Percentiles rank a stretch among this genome's conserved stretches.
Evolutionary conservation across 176 grass and related monocot species (phyloP).

Genomic region (Phragmites australis): DNA sequence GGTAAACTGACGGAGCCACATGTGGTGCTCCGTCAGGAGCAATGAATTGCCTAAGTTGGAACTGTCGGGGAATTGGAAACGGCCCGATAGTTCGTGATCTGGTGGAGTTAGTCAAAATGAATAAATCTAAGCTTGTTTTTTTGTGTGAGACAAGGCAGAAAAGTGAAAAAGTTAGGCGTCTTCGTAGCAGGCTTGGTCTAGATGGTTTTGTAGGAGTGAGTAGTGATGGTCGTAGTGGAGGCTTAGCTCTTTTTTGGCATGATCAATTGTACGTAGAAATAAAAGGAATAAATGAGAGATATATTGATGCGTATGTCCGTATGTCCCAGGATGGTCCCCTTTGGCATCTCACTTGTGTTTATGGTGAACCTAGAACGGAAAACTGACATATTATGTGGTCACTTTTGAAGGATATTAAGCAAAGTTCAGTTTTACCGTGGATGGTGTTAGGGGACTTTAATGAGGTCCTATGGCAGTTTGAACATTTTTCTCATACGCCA

Average conservation of each 20-base stretch:
- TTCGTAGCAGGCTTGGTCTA: not conserved
- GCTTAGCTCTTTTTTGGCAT: not conserved
- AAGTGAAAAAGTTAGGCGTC: too few relatives aligned
- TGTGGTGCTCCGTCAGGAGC: too few relatives aligned
- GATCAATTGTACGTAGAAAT: not conserved
- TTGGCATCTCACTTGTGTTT: not conserved
- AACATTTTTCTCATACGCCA: not conserved
- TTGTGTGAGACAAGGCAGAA: too few relatives aligned
- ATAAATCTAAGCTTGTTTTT: too few relatives aligned
- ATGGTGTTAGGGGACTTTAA: not conserved
- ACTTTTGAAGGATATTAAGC: rapidly evolving
- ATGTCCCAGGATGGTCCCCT: not conserved
- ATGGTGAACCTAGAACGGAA: not conserved
- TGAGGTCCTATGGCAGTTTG: not conserved
- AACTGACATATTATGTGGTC: not conserved
- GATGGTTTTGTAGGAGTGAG: not conserved
- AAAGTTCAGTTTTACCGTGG: not conserved
- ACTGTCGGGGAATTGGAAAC: too few relatives aligned
- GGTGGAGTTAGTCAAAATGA: too few relatives aligned
- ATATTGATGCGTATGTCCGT: not conserved
- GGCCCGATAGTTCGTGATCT: too few relatives aligned
- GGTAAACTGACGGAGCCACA: too few relatives aligned
- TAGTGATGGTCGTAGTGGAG: not conserved
- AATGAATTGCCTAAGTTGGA: too few relatives aligned
- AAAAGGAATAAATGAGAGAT: rapidly evolving